Base-by-base conservation (phyloP, 2,329 filamentous ascomycete species). In the Hypoxylon sp. region DNA sequence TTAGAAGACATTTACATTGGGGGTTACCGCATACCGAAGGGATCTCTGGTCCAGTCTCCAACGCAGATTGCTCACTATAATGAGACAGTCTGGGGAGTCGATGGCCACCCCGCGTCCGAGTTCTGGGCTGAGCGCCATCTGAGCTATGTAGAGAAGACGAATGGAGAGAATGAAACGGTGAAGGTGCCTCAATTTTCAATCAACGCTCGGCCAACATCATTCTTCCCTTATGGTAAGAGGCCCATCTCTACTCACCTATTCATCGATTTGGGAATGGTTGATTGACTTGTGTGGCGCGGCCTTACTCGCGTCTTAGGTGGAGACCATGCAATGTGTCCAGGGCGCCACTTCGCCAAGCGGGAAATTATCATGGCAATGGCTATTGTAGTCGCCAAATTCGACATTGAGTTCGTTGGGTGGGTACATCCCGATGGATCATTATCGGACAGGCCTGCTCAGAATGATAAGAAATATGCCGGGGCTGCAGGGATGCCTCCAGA, bases 341-440 rank as follows among this genome's bases (percentile, higher is more conserved):
- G 81, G 2, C 75, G 81, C 0, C 73, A 78, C 51, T 80, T 83
- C 67, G 80, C 81, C 0, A 83, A 83, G 68, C 75, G 77, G 47
- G 79, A 82, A 72, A 79, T 83, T 29, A 67, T 83, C 8, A 42
- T 78, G 10, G 74, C 75, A 1, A 48, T 81, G 1, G 80, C 79
- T 6, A 66, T 79, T 26, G 35, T 81, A 2, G 61, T 80, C 1
- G 62, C 67, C 1, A 67, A 46, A 5, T 80, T 79, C 24, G 78
- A 81, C 29, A 67, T 81, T 11, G 75, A 80, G 54, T 74, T 80
- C 17, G 50, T 73, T 6, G 63, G 65, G 29, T 74, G 72, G 72
- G 31, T 39, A 9, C 60, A 65, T 9, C 5, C 31, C 6, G 63
- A 73, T 33, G 70, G 72, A 0, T 48, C 26, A 3, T 24, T 9